These are phyloP conservation scores for Xenoacremonium recifei DNA, from an alignment of 2,329 filamentous ascomycete species.

Conservation along the genomic window DNA sequence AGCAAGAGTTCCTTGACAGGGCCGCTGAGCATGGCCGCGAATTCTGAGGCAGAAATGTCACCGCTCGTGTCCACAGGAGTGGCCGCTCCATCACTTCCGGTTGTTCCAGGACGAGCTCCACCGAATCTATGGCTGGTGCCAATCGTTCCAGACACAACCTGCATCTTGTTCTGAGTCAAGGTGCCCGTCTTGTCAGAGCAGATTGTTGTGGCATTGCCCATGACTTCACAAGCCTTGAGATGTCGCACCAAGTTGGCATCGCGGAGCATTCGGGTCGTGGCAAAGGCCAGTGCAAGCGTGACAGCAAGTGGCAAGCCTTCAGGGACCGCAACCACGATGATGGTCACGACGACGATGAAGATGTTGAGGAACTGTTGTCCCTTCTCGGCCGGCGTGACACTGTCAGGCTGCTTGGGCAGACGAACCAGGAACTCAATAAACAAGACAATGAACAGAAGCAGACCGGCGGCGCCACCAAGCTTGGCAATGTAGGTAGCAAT, in stretches of 20 bases:
- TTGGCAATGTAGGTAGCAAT: slow-evolving; percentile 78
- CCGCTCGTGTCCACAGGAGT: slow-evolving; percentile 27
- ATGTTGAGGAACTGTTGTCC: slow-evolving; percentile 76
- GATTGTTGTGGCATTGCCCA: slow-evolving; percentile 74
- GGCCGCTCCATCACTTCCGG: slow-evolving; percentile 22
- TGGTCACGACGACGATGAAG: slow-evolving; percentile 75
- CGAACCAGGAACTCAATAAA: slow-evolving; percentile 81
- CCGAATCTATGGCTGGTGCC: slow-evolving; percentile 57
- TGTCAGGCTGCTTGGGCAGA: slow-evolving; percentile 51
- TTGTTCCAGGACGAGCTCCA: slow-evolving; percentile 28
- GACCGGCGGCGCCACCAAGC: slow-evolving; percentile 71
- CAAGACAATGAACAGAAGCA: slow-evolving; percentile 79
- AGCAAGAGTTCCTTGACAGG: slow-evolving; percentile 53
- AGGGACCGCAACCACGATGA: slow-evolving; percentile 77
- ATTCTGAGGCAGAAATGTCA: slow-evolving; percentile 45
- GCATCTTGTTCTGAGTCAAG: slow-evolving; percentile 68
- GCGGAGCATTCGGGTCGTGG: slow-evolving; percentile 73
- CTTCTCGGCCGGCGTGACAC: slow-evolving; percentile 64
- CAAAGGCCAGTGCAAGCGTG: slow-evolving; percentile 74
- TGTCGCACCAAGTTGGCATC: slow-evolving; percentile 77
- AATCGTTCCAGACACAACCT: slow-evolving; percentile 60
- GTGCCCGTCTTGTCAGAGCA: slow-evolving; percentile 70
- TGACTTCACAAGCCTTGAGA: slow-evolving; percentile 75
- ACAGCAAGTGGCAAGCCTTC: slow-evolving; percentile 76
- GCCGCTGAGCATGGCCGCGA: slow-evolving; percentile 43